Percentiles rank a stretch among this genome's conserved stretches.
phyloP scores from a whole-genome alignment of 495 filamentous ascomycete species.

The Trypethelium eluteriae region DNA sequence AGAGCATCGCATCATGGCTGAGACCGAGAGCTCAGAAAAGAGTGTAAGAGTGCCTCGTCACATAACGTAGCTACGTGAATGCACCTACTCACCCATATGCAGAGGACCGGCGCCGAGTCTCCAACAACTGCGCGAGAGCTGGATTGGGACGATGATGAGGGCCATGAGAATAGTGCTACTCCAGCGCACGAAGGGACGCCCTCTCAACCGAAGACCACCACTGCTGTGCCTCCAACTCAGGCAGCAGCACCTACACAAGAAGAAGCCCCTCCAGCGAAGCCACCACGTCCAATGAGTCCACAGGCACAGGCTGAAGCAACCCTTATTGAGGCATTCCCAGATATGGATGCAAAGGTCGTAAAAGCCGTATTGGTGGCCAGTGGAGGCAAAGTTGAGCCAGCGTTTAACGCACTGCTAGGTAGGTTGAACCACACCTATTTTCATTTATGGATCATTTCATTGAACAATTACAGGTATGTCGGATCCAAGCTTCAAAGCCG shows the following conservation, averaged over 20 bases:
- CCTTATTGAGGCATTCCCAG: constrained; percentile 87
- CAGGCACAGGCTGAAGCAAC: constrained; percentile 79
- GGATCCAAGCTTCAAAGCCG: constrained; percentile 69
- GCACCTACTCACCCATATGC: not conserved
- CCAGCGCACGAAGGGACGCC: constrained; percentile 36
- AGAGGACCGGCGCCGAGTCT: constrained; percentile 51
- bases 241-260: constrained; percentile 29
- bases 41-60: not conserved
- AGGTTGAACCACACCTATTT: constrained; percentile 23
- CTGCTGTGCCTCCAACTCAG: constrained; percentile 13
- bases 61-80: not conserved
- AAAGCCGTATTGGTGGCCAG: constrained; percentile 84
- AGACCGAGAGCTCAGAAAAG: constrained; percentile 1
- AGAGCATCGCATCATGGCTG: constrained; percentile 4
- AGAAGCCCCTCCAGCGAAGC: constrained; percentile 67
- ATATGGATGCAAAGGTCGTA: constrained; percentile 70
- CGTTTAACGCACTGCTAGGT: constrained; percentile 92
- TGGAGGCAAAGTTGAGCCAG: constrained; percentile 79
- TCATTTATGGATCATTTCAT: not conserved
- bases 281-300: constrained; percentile 74
- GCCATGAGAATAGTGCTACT: constrained; percentile 27
- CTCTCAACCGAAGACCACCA: constrained; percentile 37
- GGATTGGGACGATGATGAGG: constrained; percentile 84
- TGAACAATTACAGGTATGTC: constrained; percentile 64
- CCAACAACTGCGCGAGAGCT: constrained; percentile 75